Evolutionary conservation across 352 stramenopile genomes (phyloP), one percentile per base, ranked within the genome.

Genomic region (Phytophthora parvispora): DNA sequence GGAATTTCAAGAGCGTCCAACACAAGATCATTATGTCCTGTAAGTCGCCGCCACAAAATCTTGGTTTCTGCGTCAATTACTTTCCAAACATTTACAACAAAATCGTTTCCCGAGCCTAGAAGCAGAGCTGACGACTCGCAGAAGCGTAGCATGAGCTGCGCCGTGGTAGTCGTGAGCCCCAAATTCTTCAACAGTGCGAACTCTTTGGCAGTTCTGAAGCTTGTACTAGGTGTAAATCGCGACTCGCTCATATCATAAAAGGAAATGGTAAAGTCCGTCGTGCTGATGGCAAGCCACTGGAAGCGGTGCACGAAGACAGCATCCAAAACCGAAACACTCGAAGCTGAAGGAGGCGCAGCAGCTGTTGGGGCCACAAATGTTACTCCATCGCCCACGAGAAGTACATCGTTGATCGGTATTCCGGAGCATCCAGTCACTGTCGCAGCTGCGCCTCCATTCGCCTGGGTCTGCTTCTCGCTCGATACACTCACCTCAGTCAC

Each of bases 181-280:
- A 90, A 60, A 42, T 81, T 77, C 29, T 64, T 72, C 12, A 93
- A 28, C 13, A 90, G 34, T 12, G 74, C 70, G 20, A 84, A 92
- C 6, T 53, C 79, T 40, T 69, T 78, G 4, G 53, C 66, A 0
- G 72, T 61, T 1, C 16, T 47, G 42, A 65, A 16, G 68, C 42
- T 49, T 6, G 8, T 28, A 27, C 38, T 47, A 28, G 42, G n/a
- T 27, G 42, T 25, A 9, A 49, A 27, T 16, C 75, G 73, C 20
- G 84, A 80, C n/a, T 93, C 84, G 25, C 84, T 79, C 72, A 91
- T 83, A 40, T 80, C 81, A 58, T 92, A 96, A 50, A 96, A 96
- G n/a, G 89, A 89, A 56, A 96, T 93, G 3, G 74, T 64, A 68
- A 93, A 92, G 67, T 96, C 84, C 13, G 89, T 92, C 18, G 85